Evolutionary conservation across 129 eudicot species (phyloP).

Genomic region (Artemisia argyi): DNA sequence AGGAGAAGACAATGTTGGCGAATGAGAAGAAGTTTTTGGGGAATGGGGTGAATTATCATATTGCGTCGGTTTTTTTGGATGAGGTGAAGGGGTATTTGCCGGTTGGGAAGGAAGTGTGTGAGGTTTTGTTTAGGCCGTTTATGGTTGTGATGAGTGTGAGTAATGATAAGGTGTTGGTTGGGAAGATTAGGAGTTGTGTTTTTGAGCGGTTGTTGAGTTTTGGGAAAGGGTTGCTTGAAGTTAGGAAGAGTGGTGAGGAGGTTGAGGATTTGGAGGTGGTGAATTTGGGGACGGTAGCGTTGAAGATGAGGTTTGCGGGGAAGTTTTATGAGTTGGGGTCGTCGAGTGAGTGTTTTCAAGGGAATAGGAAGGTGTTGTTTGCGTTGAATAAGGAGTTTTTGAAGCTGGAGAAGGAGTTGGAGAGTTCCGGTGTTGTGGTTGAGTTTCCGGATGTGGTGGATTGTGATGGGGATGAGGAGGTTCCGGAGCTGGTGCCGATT

Average conservation of each 20-base stretch:
- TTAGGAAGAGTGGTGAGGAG: conserved; percentile 43
- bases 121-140: conserved; percentile 47
- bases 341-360: conserved; percentile 72
- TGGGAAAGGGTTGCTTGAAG: conserved; percentile 60
- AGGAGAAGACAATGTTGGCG: conserved; percentile 48
- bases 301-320: conserved; percentile 57
- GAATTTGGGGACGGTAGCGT: conserved; percentile 50
- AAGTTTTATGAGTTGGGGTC: conserved; percentile 70
- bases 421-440: conserved; percentile 50
- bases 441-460: conserved; percentile 33
- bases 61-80: conserved; percentile 69
- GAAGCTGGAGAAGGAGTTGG: conserved; percentile 80
- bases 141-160: conserved; percentile 39
- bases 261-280: conserved; percentile 39
- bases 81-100: conserved; percentile 72
- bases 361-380: conserved; percentile 81
- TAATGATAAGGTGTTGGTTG: conserved; percentile 59
- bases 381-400: conserved; percentile 66
- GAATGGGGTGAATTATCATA: conserved; percentile 85
- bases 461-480: conserved; percentile 55
- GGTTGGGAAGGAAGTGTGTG: conserved; percentile 40
- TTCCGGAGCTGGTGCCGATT: conserved; percentile 63
- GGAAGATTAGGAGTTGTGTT: conserved; percentile 61
- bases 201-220: conserved; percentile 59
- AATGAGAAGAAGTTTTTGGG: conserved; percentile 51